These are phyloP conservation scores for Puccinia polysora DNA, from an alignment of 1,284 basidiomycete genomes.

Conservation along the genomic window DNA sequence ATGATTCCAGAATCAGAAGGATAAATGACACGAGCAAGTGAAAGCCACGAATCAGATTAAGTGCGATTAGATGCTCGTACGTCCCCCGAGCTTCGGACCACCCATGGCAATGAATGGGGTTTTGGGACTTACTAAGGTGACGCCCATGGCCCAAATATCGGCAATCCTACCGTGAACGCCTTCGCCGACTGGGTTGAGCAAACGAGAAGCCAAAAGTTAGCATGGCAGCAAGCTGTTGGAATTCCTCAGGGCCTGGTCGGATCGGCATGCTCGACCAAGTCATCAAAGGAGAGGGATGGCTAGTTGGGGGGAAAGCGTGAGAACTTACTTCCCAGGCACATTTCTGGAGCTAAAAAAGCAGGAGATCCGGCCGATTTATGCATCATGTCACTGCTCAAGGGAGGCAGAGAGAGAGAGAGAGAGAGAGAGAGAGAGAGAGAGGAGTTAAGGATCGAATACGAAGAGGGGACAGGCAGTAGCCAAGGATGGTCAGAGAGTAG, in stretches of 20 bases:
- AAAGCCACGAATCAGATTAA: too few species aligned
- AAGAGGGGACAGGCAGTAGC: not conserved
- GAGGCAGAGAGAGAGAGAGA: not conserved
- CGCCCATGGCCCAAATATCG: constrained; percentile 31
- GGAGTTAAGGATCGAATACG: not conserved
- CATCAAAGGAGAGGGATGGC: too few species aligned
- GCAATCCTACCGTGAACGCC: constrained; percentile 4
- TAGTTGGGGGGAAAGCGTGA: not conserved
- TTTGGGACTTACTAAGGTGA: constrained; percentile 10
- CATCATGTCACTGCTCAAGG: not conserved
- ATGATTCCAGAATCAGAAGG: too few species aligned
- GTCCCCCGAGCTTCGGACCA: not conserved
- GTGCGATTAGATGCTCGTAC: too few species aligned
- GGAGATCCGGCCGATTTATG: constrained; percentile 21
- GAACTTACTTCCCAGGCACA: constrained; percentile 18
- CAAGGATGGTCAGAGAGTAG: not conserved
- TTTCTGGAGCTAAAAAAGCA: constrained; percentile 29
- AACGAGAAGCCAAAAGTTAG: not conserved
- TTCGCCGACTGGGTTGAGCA: not conserved
- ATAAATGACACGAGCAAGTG: too few species aligned
- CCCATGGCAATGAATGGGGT: not conserved
- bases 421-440: too few species aligned
- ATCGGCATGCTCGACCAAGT: too few species aligned
- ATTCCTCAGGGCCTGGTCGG: too few species aligned
- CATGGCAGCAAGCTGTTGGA: too few species aligned